These are phyloP conservation scores for Raphanus raphanistrum DNA, from an alignment of 345 rosid genomes.

Conservation along the genomic window DNA sequence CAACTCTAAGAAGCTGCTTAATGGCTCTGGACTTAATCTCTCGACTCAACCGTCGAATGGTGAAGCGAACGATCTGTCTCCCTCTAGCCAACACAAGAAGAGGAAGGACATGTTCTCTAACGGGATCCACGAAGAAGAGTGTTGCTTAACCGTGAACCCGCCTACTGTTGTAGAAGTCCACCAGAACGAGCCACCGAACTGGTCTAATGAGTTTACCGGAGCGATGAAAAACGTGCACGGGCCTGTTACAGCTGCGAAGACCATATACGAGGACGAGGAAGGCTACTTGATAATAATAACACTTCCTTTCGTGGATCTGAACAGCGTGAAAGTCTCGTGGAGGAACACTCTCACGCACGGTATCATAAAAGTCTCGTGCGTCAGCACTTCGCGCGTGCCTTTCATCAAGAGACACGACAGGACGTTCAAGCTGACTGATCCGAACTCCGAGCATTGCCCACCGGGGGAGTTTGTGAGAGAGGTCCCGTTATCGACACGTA, in stretches of 20 bases:
- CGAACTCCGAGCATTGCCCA: conserved; percentile 92
- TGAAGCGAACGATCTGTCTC: conserved; percentile 67
- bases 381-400: conserved; percentile 75
- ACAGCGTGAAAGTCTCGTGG: conserved; percentile 95
- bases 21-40: conserved; percentile 84
- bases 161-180: conserved; percentile 60
- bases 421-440: conserved; percentile 92
- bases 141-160: conserved; percentile 41
- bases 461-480: conserved; percentile 96
- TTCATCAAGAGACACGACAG: conserved; percentile 82
- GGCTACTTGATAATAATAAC: conserved; percentile 81
- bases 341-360: conserved; percentile 81
- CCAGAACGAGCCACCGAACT: conserved; percentile 54
- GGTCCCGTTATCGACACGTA: conserved; percentile 75
- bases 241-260: conserved; percentile 94
- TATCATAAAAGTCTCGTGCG: conserved; percentile 78
- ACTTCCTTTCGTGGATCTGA: conserved; percentile 89
- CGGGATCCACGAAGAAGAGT: conserved; percentile 57
- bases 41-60: conserved; percentile 70
- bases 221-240: conserved; percentile 77
- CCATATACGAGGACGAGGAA: conserved; percentile 84
- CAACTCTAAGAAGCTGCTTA: conserved; percentile 68
- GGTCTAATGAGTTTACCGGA: conserved; percentile 82
- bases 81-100: conserved; percentile 58
- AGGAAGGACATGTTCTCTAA: conserved; percentile 77